Conservation (phyloP, 345 rosid species). For the Gossypium sturtianum region DNA sequence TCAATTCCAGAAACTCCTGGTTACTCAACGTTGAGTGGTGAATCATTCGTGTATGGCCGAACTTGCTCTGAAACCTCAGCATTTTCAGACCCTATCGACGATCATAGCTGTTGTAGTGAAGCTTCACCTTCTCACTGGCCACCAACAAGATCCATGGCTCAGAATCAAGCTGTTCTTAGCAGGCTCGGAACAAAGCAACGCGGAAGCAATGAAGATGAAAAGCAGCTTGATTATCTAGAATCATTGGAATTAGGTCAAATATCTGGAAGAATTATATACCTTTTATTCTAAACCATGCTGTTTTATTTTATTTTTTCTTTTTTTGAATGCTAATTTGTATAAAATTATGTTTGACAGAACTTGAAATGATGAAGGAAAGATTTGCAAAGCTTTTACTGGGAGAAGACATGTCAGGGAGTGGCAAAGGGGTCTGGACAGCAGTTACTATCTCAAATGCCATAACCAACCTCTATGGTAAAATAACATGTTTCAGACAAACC, state of each 20-base stretch:
- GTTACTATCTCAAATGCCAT: constrained; percentile 85
- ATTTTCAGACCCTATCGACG: constrained; percentile 54
- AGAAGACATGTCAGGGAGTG: constrained; percentile 96
- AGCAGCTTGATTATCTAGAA: constrained; percentile 43
- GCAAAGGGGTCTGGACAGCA: constrained; percentile 92
- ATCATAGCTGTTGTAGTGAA: constrained; percentile 47
- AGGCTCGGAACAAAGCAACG: constrained; percentile 32
- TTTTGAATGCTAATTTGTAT: not conserved
- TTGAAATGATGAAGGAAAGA: constrained; percentile 87
- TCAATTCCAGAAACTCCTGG: constrained; percentile 50
- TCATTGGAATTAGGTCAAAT: constrained; percentile 49
- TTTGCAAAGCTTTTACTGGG: constrained; percentile 87
- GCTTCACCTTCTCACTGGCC: constrained; percentile 64
- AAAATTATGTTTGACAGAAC: constrained; percentile 32
- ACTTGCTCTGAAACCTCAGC: constrained; percentile 66
- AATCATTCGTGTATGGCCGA: constrained; percentile 46
- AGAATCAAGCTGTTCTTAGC: constrained; percentile 18
- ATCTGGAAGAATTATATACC: not conserved
- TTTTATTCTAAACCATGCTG: not conserved
- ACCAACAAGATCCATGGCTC: constrained; percentile 25
- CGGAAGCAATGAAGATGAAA: constrained; percentile 23
- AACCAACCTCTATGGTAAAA: constrained; percentile 86
- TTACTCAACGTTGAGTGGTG: constrained; percentile 46
- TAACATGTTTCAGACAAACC: not conserved
- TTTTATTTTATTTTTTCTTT: not conserved